Conservation (phyloP, 2,329 filamentous ascomycete genomes). For the Nemania bipapillata region DNA sequence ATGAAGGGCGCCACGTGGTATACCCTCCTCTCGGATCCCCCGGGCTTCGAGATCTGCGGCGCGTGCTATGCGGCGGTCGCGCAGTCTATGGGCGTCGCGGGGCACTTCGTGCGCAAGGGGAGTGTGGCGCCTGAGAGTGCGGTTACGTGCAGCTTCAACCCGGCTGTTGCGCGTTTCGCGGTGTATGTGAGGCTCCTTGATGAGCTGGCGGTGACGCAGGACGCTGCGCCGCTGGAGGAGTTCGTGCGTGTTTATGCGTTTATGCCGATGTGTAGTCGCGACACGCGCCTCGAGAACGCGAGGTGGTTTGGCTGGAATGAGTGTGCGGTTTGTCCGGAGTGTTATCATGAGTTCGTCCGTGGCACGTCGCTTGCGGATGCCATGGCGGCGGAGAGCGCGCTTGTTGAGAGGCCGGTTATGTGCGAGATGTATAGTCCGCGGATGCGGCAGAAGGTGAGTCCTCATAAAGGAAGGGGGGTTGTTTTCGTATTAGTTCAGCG, state of each 20-base stretch:
- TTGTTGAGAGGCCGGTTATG: constrained; percentile 21
- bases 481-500: background rate
- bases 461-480: too few species aligned
- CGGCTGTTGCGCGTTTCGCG: constrained; percentile 21
- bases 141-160: constrained; percentile 32
- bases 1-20: constrained; percentile 28
- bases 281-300: constrained; percentile 20
- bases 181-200: constrained; percentile 26
- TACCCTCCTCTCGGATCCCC: constrained; percentile 23
- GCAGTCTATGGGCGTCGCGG: constrained; percentile 24
- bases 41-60: constrained; percentile 30
- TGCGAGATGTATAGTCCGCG: constrained; percentile 36
- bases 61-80: constrained; percentile 24
- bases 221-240: constrained; percentile 19
- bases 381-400: constrained; percentile 18
- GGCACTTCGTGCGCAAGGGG: constrained; percentile 26
- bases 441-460: constrained; percentile 21
- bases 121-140: background rate
- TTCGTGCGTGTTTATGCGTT: constrained; percentile 28
- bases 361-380: constrained; percentile 26
- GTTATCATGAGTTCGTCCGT: constrained; percentile 32
- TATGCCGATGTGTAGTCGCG: constrained; percentile 25
- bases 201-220: constrained; percentile 30
- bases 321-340: constrained; percentile 31
- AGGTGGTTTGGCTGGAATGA: constrained; percentile 33